Evolutionary conservation across 768 basidiomycete genomes (phyloP).

Genomic region (Termitomyces sp.): DNA sequence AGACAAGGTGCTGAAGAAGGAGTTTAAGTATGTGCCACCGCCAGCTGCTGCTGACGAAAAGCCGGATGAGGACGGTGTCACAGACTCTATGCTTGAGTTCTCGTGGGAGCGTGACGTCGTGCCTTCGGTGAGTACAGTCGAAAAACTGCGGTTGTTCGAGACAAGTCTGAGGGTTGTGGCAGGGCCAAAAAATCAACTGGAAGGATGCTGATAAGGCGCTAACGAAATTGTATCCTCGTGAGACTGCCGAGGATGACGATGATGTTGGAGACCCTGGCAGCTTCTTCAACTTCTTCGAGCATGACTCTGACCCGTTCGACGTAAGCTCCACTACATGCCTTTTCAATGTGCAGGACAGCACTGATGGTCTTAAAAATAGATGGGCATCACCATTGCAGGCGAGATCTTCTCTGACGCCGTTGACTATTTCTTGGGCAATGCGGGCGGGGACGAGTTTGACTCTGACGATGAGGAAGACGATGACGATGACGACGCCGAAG

Average conservation of each 20-base stretch:
- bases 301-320: slow-evolving; percentile 59
- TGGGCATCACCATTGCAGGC: slow-evolving; percentile 68
- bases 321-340: slow-evolving; percentile 29
- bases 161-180: slow-evolving; percentile 7
- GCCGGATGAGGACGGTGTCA: slow-evolving; percentile 73
- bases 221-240: slow-evolving; percentile 75
- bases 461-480: slow-evolving; percentile 66
- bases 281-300: slow-evolving; percentile 88
- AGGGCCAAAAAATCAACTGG: slow-evolving; percentile 76
- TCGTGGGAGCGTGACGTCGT: slow-evolving; percentile 75
- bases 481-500: slow-evolving; percentile 76
- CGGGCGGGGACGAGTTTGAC: slow-evolving; percentile 56
- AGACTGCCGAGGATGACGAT: slow-evolving; percentile 56
- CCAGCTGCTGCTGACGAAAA: slow-evolving; percentile 50
- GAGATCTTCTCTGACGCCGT: slow-evolving; percentile 81
- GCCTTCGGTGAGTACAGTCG: slow-evolving; percentile 46
- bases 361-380: slow-evolving; percentile 34
- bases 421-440: slow-evolving; percentile 75
- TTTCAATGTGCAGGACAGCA: slow-evolving; percentile 22
- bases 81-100: slow-evolving; percentile 75
- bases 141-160: background rate
- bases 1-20: slow-evolving; percentile 75
- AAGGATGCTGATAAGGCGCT: slow-evolving; percentile 74
- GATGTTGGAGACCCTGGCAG: slow-evolving; percentile 67
- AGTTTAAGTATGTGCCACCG: slow-evolving; percentile 67